Evolutionary conservation across 257 asterid genomes (phyloP), one percentile per base, ranked within the genome.

Genomic region (Nyctanthes arbortristis): DNA sequence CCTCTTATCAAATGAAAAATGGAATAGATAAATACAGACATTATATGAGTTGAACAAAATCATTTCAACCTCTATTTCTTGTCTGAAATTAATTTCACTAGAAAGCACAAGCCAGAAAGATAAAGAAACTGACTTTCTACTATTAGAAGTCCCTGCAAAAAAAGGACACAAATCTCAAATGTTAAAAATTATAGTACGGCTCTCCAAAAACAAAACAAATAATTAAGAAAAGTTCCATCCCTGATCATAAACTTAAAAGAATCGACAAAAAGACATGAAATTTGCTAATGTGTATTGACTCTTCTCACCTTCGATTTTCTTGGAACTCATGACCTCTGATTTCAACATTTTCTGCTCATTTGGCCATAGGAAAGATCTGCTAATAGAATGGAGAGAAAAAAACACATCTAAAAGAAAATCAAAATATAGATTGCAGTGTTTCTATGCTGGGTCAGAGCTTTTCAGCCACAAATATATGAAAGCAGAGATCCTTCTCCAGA

Each of bases 241-340:
- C 54, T 71, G 68, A 78, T 81, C 70, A 29, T 45, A 52, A 67
- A 57, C 61, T 58, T 70, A 78, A 73, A 74, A 61, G 81, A 86
- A 69, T 79, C 81, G 67, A 75, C 78, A 74, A 81, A 80, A 54
- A 83, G 91, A 86, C 85, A 79, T 74, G 77, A 76, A 79, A 68
- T 81, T 75, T 77, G 89, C 79, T 80, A 76, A 81, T 84, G 77
- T 52, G 77, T 72, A 84, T n/a, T n/a, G n/a, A n/a, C 68, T 64
- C 81, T 66, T 32, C 43, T 69, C 73, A 77, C 84, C 81, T 71
- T 55, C 69, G 52, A 73, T 54, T 75, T 73, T 63, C 65, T 63
- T 60, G 60, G 39, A 40, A 61, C 49, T 52, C 67, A n/a, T 70
- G 78, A 54, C 63, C 63, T 70, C 75, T 64, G 88, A 65, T 75